Evolutionary conservation across 2,329 filamentous ascomycete species (phyloP).

Genomic region (Cladosporium velox): DNA sequence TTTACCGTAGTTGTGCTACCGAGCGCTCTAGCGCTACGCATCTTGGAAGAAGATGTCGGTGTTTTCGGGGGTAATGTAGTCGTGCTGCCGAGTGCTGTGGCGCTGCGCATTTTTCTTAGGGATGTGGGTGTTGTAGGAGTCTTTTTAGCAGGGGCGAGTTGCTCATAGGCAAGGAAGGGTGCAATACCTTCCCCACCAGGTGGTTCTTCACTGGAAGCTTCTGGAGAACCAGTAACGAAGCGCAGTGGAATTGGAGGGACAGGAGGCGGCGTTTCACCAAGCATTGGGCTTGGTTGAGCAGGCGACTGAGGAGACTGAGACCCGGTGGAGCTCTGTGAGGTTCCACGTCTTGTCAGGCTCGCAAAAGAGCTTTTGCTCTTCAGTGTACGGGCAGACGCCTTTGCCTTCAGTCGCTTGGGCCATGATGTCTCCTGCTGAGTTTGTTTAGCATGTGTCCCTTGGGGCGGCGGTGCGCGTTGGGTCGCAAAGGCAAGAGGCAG

Average conservation of each 20-base stretch:
- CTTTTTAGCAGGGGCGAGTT: background rate
- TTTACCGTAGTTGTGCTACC: conserved; percentile 3
- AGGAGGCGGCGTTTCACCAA: background rate
- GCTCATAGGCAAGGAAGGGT: conserved; percentile 10
- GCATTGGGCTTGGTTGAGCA: background rate
- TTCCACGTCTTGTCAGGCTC: background rate
- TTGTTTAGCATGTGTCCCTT: background rate
- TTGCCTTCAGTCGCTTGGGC: conserved; percentile 11
- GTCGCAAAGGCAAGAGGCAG: background rate
- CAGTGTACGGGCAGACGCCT: conserved; percentile 10
- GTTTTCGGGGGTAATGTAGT: background rate
- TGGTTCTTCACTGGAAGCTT: background rate
- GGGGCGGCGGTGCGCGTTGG: background rate
- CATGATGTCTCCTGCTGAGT: conserved; percentile 10
- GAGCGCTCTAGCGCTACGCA: background rate
- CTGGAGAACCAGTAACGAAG: background rate
- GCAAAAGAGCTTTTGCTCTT: conserved; percentile 1
- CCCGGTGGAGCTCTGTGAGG: background rate
- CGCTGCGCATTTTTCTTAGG: background rate
- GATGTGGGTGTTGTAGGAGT: background rate
- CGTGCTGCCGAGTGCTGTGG: background rate
- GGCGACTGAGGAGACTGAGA: background rate
- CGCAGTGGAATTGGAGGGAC: conserved; percentile 9
- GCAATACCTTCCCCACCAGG: background rate
- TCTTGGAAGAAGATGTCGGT: background rate